These are phyloP conservation scores for Geotrichum aggregatum DNA, from an alignment of 1,139 yeast species.

Conservation along the genomic window DNA sequence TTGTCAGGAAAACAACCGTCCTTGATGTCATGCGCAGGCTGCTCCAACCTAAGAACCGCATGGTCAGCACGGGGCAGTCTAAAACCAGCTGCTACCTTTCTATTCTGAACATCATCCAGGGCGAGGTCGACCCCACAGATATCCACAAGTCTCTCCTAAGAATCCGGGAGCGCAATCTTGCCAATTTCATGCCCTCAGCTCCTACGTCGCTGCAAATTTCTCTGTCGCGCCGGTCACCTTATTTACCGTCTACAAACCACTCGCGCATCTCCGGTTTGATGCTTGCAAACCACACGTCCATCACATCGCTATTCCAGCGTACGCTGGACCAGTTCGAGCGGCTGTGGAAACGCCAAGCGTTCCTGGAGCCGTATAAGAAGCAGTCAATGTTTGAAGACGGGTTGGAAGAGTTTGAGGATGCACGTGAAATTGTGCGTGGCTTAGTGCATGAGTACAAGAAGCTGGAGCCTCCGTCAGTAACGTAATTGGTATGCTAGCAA, in stretches of 20 bases:
- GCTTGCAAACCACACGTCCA: conserved; percentile 73
- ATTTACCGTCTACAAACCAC: conserved; percentile 32
- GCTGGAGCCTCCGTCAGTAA: conserved; percentile 38
- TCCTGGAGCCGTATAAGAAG: conserved; percentile 69
- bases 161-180: conserved; percentile 61
- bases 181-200: conserved; percentile 83
- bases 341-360: conserved; percentile 76
- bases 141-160: conserved; percentile 74
- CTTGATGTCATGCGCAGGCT: conserved; percentile 82
- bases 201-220: conserved; percentile 78
- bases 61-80: conserved; percentile 50
- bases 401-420: conserved; percentile 72
- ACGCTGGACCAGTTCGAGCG: conserved; percentile 75
- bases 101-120: conserved; percentile 71
- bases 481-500: too few species aligned
- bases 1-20: conserved; percentile 68
- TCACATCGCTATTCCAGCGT: conserved; percentile 59
- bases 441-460: conserved; percentile 68
- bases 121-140: conserved; percentile 66
- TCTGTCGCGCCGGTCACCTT: conserved; percentile 70
- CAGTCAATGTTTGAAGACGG: conserved; percentile 57
- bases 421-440: conserved; percentile 65
- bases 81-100: conserved; percentile 54
- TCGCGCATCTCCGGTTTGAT: conserved; percentile 57
- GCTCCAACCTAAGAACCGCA: conserved; percentile 70